Conservation (phyloP, 1,284 basidiomycete genomes). For the Pseudozyma sp. region DNA sequence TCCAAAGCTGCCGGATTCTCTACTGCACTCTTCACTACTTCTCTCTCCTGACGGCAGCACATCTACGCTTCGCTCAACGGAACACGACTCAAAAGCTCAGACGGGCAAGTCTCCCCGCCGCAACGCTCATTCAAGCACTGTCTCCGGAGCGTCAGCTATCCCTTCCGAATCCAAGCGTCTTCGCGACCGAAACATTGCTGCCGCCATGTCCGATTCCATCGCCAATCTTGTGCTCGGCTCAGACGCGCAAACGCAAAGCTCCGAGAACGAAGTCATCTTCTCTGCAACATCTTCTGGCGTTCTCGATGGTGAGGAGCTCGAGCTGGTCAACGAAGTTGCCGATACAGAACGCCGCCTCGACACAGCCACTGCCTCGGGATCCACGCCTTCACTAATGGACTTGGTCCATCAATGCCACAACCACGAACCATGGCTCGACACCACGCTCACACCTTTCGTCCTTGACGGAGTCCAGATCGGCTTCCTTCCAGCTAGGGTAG, state of each 20-base stretch:
- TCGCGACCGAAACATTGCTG: conserved; percentile 31
- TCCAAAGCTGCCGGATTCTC: conserved; percentile 16
- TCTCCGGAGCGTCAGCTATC: conserved; percentile 22
- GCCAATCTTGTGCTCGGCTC: conserved; percentile 43
- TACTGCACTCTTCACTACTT: conserved; percentile 27
- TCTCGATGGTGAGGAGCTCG: conserved; percentile 26
- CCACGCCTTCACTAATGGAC: conserved; percentile 44
- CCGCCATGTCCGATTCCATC: conserved; percentile 35
- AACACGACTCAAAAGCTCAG: not conserved
- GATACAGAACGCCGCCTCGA: conserved; percentile 25
- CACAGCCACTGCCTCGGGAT: not conserved
- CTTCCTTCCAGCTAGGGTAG: conserved; percentile 49
- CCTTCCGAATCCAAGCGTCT: conserved; percentile 36
- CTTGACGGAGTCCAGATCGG: conserved; percentile 62
- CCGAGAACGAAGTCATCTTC: conserved; percentile 38
- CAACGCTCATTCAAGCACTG: not conserved
- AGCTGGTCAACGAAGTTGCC: conserved; percentile 28
- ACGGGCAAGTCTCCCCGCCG: not conserved
- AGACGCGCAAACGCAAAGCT: conserved; percentile 8
- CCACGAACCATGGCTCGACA: conserved; percentile 61
- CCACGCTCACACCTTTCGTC: conserved; percentile 47
- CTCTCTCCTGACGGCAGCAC: conserved; percentile 27
- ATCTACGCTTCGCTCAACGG: conserved; percentile 15
- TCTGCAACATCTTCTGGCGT: conserved; percentile 32
- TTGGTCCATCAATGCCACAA: conserved; percentile 61